Conservation (phyloP, 192 early-diverging fungal genomes). For the Chytriomyces hyalinus region DNA sequence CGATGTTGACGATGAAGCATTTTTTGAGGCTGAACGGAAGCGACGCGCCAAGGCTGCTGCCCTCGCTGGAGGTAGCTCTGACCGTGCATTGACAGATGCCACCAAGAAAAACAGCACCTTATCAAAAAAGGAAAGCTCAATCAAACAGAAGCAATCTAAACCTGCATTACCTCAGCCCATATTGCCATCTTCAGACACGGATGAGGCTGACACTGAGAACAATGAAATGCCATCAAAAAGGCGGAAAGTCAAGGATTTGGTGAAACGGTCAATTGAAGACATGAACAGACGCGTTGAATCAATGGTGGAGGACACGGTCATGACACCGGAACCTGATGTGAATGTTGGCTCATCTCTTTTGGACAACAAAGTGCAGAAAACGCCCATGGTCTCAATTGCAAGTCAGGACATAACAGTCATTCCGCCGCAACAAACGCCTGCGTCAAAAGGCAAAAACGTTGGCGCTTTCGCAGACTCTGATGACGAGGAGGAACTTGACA, state of each 20-base stretch:
- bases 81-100: neutral
- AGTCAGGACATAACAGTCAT: neutral
- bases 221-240: neutral
- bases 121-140: neutral
- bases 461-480: neutral
- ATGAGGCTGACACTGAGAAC: neutral
- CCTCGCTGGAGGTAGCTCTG: neutral
- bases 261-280: neutral
- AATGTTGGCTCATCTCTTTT: neutral
- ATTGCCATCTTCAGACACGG: neutral
- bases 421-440: neutral
- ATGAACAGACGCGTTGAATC: neutral
- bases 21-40: conserved; percentile 46
- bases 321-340: too few species aligned
- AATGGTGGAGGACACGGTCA: neutral
- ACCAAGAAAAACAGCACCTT: neutral
- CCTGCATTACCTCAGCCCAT: neutral
- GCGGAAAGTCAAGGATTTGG: neutral
- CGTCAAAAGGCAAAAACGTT: neutral
- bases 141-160: neutral
- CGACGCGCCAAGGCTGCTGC: conserved; percentile 1
- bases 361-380: neutral
- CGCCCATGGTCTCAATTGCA: neutral
- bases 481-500: neutral
- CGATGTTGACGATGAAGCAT: conserved; percentile 46